A percentile compares a stretch with the other conserved stretches of the same genome.
Evolutionary conservation across 345 rosid genomes (phyloP).

Genomic region (Sonneratia alba): DNA sequence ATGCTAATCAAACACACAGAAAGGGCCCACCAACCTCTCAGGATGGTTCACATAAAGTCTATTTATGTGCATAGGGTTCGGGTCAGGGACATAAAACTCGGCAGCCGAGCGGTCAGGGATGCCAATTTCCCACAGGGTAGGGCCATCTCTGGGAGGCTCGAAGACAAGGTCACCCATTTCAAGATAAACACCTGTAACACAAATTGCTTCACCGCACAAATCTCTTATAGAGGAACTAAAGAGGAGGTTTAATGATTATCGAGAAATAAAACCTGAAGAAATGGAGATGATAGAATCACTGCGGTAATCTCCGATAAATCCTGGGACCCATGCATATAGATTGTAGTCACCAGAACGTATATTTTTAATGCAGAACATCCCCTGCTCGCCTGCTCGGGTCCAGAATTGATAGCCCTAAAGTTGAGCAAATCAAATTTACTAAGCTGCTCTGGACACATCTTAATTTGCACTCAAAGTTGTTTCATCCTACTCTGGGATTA

Average conservation of each 20-base stretch:
- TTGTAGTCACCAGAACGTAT: slow-evolving; percentile 55
- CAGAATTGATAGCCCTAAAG: slow-evolving; percentile 80
- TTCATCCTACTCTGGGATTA: background rate
- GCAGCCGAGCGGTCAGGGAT: slow-evolving; percentile 74
- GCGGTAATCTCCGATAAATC: slow-evolving; percentile 80
- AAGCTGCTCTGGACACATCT: too few relatives aligned
- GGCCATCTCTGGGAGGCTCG: slow-evolving; percentile 78
- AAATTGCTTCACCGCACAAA: slow-evolving; percentile 3
- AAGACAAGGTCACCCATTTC: slow-evolving; percentile 53
- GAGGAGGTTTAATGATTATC: background rate
- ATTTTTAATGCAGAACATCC: slow-evolving; percentile 52
- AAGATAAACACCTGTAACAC: slow-evolving; percentile 36
- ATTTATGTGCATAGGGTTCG: slow-evolving; percentile 57
- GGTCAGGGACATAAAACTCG: slow-evolving; percentile 73
- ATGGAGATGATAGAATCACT: slow-evolving; percentile 34
- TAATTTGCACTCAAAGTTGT: background rate
- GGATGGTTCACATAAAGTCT: slow-evolving; percentile 61
- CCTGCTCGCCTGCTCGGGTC: slow-evolving; percentile 51
- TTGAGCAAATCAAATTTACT: background rate
- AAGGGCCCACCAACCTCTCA: slow-evolving; percentile 40
- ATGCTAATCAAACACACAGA: background rate
- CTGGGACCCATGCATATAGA: slow-evolving; percentile 78
- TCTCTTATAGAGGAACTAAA: slow-evolving; percentile 1
- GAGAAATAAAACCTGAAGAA: slow-evolving; percentile 34
- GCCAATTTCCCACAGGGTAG: slow-evolving; percentile 92